These are phyloP conservation scores for Parascedosporium putredinis DNA, from an alignment of 2,329 filamentous ascomycete genomes.

Conservation along the genomic window DNA sequence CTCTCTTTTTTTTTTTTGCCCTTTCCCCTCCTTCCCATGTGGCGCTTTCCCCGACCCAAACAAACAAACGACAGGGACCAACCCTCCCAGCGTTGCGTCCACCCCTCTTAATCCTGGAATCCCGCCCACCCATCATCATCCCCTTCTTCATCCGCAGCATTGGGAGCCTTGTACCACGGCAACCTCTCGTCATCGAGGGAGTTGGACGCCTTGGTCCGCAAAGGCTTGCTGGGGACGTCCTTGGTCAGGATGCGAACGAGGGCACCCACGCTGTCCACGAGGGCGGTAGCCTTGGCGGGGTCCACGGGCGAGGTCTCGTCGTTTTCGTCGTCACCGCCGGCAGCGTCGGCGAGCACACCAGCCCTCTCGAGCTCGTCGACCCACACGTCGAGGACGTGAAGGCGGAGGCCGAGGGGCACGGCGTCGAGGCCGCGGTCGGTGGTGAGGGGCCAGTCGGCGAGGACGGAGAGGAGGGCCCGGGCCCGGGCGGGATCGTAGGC, in stretches of 20 bases:
- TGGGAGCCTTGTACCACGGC: slow-evolving; percentile 39
- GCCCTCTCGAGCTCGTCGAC: slow-evolving; percentile 77
- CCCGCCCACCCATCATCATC: slow-evolving; percentile 56
- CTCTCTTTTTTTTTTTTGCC: not conserved
- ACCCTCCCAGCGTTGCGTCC: too few relatives aligned
- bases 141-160: slow-evolving; percentile 24
- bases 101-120: slow-evolving; percentile 46
- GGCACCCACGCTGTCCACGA: slow-evolving; percentile 41
- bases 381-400: slow-evolving; percentile 86
- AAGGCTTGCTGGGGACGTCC: slow-evolving; percentile 54
- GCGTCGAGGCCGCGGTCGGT: slow-evolving; percentile 33
- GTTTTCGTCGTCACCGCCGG: slow-evolving; percentile 23
- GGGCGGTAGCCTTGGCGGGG: too few relatives aligned
- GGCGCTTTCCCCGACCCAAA: too few relatives aligned
- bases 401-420: slow-evolving; percentile 71
- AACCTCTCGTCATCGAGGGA: slow-evolving; percentile 65
- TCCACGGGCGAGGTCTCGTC: too few relatives aligned
- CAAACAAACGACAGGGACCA: too few relatives aligned
- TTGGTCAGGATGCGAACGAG: slow-evolving; percentile 46
- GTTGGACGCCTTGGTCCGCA: slow-evolving; percentile 60
- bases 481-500: slow-evolving; percentile 19
- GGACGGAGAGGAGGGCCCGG: slow-evolving; percentile 15
- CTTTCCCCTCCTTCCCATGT: not conserved
- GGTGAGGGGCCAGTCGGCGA: slow-evolving; percentile 23
- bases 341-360: slow-evolving; percentile 35